Evolutionary conservation across 2,329 filamentous ascomycete species (phyloP).

Genomic region (Trichoderma aggressivum): DNA sequence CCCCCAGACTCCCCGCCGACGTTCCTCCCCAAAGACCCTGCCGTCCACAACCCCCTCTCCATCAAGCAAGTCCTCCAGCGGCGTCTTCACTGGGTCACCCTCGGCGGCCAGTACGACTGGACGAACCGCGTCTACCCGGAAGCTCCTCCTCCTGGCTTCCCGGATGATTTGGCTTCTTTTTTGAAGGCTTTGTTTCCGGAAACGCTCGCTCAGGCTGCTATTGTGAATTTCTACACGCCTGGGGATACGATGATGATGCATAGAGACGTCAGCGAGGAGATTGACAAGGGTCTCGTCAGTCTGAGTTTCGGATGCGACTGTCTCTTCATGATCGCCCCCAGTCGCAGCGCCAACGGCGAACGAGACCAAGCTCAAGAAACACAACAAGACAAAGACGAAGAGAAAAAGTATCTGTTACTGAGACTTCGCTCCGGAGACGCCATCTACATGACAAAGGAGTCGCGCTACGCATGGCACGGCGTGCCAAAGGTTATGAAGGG

Average conservation of each 20-base stretch:
- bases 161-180: constrained; percentile 65
- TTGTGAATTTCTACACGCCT: constrained; percentile 88
- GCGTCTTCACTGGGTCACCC: constrained; percentile 87
- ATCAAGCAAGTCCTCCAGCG: constrained; percentile 69
- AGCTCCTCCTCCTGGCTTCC: constrained; percentile 67
- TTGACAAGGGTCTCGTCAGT: constrained; percentile 74
- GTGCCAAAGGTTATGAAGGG: constrained; percentile 79
- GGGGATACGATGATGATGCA: constrained; percentile 91
- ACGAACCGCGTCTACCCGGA: constrained; percentile 77
- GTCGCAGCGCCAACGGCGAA: constrained; percentile 25
- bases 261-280: constrained; percentile 86
- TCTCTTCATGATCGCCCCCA: constrained; percentile 78
- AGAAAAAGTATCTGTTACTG: constrained; percentile 52
- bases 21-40: constrained; percentile 65
- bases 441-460: constrained; percentile 80
- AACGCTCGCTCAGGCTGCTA: constrained; percentile 81
- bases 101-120: constrained; percentile 97
- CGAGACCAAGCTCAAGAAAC: not conserved
- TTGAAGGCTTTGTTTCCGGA: constrained; percentile 69
- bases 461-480: constrained; percentile 91
- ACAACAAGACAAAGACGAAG: constrained; percentile 23
- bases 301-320: constrained; percentile 88
- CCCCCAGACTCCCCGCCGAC: constrained; percentile 49
- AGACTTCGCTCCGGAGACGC: constrained; percentile 80
- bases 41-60: constrained; percentile 70